Evolutionary conservation across 805 yeast genomes (phyloP), one percentile per base, ranked within the genome.

Genomic region (Saccharomycopsis fodiens): DNA sequence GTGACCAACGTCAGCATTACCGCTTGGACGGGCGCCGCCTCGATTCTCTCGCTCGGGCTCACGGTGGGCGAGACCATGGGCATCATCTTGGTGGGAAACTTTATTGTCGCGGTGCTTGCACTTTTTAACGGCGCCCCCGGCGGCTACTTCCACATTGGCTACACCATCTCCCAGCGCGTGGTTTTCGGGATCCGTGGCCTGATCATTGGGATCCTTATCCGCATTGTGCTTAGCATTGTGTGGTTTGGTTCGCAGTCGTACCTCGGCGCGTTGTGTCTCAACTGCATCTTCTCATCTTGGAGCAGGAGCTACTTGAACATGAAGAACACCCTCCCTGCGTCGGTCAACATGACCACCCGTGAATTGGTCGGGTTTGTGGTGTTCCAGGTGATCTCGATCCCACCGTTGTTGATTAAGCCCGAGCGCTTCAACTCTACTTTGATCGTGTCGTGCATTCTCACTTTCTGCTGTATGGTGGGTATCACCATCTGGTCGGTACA

Each of bases 151-250:
- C 63, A 59, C 45, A 53, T 60, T 34, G 65, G 65, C 8, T 61
- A 58, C 44, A 69, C 78, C 1, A 44, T 72, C 17, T 60, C 68
- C 5, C 75, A 69, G 52, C 58, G 78, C 55, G 61, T 70, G 25
- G 64, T 67, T 2, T 73, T 72, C 57, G 78, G 77, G 17, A 65
- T 71, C 21, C 61, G 58, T 44, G 77, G 77, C 8, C 64, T 70
- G 1, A 57, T 58, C 3, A 47, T 70, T 23, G 74, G 74, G 12
- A 63, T 71, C 27, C 36, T 63, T 27, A 63, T 69, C 10, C 59
- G 74, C 57, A 63, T 70, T 7, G 53, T 72, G 35, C 57, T 75
- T 53, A 63, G 72, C 35, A 62, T 74, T 37, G 74, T 75, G 19
- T 70, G 69, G 61, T 73, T 66, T 48, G 78, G 71, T 1, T 65